A percentile compares a stretch with the other conserved stretches of the same genome.
phyloP scores from a whole-genome alignment of 129 eudicot genomes.

The Sambucus nigra region DNA sequence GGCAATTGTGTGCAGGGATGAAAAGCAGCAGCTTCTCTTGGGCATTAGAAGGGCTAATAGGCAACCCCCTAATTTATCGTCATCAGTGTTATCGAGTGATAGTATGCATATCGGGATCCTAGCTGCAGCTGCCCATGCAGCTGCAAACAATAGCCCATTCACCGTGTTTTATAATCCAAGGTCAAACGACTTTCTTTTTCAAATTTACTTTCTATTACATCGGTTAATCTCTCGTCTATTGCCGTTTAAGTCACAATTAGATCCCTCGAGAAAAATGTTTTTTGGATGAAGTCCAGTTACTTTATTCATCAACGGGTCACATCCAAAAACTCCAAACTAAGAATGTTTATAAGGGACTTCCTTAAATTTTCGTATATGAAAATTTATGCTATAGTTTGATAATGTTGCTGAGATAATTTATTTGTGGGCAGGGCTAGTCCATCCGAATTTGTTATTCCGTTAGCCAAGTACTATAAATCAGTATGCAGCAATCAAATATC shows the following conservation, averaged over 20 bases:
- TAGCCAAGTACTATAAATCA: conserved; percentile 88
- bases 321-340: too few relatives aligned
- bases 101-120: conserved; percentile 97
- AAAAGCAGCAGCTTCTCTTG: conserved; percentile 78
- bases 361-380: background rate
- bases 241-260: too few relatives aligned
- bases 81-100: conserved; percentile 91
- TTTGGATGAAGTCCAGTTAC: too few relatives aligned
- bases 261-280: too few relatives aligned
- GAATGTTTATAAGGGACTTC: too few relatives aligned
- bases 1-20: conserved; percentile 49
- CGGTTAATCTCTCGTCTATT: too few relatives aligned
- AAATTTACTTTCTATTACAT: too few relatives aligned
- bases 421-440: conserved; percentile 77
- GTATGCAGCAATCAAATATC: conserved; percentile 75
- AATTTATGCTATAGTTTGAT: background rate
- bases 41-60: conserved; percentile 95
- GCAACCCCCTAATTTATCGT: conserved; percentile 69
- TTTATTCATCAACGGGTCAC: too few relatives aligned
- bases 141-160: conserved; percentile 88
- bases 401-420: background rate
- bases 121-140: conserved; percentile 99
- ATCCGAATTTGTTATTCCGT: conserved; percentile 86
- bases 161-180: conserved; percentile 92
- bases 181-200: conserved; percentile 20